Evolutionary conservation across 306 rosid genomes (phyloP).

Genomic region (Betula pendula): DNA sequence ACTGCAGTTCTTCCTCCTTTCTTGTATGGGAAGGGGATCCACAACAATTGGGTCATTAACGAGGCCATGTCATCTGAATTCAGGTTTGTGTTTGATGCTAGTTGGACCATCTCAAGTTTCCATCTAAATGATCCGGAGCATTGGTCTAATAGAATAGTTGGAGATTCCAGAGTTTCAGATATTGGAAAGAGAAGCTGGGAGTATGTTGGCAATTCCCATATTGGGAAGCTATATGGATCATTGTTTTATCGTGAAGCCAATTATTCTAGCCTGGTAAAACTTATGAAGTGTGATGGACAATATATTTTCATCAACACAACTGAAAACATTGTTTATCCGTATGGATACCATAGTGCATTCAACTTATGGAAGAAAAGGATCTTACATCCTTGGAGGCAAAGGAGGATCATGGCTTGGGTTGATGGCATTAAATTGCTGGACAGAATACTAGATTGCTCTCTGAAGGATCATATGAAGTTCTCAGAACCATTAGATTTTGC

Average conservation of each 20-base stretch:
- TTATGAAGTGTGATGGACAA: conserved; percentile 48
- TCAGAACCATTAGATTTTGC: conserved; percentile 53
- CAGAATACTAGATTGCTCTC: conserved; percentile 39
- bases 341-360: conserved; percentile 25
- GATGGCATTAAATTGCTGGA: conserved; percentile 36
- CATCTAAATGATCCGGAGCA: conserved; percentile 40
- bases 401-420: conserved; percentile 43
- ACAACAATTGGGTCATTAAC: conserved; percentile 73
- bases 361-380: conserved; percentile 37
- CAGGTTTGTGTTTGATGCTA: conserved; percentile 86
- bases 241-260: conserved; percentile 50
- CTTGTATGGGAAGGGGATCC: conserved; percentile 71
- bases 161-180: conserved; percentile 34
- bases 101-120: conserved; percentile 68
- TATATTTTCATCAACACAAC: conserved; percentile 48
- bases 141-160: conserved; percentile 27
- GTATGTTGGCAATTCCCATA: conserved; percentile 56
- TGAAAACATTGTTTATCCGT: conserved; percentile 38
- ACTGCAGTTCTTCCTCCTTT: conserved; percentile 93
- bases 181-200: conserved; percentile 71
- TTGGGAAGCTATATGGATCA: conserved; percentile 74
- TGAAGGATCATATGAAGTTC: conserved; percentile 40
- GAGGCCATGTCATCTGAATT: conserved; percentile 77
- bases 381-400: conserved; percentile 48
- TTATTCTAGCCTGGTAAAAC: conserved; percentile 51